Base-by-base conservation (phyloP, 192 early-diverging fungal species). In the Diversispora epigaea region DNA sequence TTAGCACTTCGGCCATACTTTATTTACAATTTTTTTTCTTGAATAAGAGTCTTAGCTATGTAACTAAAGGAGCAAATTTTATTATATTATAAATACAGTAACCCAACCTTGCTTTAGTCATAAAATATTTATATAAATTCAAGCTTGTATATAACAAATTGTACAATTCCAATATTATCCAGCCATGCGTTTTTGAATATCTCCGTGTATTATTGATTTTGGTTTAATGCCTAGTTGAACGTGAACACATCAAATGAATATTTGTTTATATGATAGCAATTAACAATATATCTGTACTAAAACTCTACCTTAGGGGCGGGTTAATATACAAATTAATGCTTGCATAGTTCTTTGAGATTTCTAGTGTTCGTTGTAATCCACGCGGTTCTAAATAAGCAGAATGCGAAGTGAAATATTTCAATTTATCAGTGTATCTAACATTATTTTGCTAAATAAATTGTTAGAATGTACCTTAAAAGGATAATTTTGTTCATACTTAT, bases 261-360 rank as follows among this genome's bases (percentile, higher is more conserved):
- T n/a, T 52, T 14, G 17, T 52, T 14, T 52, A 52, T 7, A 52
- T 52, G 7, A 3, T 47, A 47, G 49, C 17, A 52, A 52, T 2
- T 14, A 15, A 14, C 11, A 52, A 52, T 14, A 52, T 52, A 52
- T 15, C 7, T n/a, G n/a, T n/a, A n/a, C n/a, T n/a, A n/a, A 52
- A 52, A 52, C 49, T 7, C 19, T 68, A 52, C 67, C 49, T 50
- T 39, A n/a, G 0, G 54, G 8, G 32, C 50, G 54, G 25, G 49
- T 68, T 54, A 68, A 22, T 52, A 39, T 39, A 68, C 67, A 68
- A 55, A 40, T 68, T 54, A 68, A 68, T 40, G 67, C 67, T 54
- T 40, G 6, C 22, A 68, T 54, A 68, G 15, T 41, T 54, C 67
- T 1, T 52, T 68, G 32, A 68, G 49, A 68, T 68, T 6, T 4